Percentiles rank a stretch among this genome's conserved stretches.
Evolutionary conservation across 306 rosid species (phyloP).

Genomic region (Cicer bijugum): DNA sequence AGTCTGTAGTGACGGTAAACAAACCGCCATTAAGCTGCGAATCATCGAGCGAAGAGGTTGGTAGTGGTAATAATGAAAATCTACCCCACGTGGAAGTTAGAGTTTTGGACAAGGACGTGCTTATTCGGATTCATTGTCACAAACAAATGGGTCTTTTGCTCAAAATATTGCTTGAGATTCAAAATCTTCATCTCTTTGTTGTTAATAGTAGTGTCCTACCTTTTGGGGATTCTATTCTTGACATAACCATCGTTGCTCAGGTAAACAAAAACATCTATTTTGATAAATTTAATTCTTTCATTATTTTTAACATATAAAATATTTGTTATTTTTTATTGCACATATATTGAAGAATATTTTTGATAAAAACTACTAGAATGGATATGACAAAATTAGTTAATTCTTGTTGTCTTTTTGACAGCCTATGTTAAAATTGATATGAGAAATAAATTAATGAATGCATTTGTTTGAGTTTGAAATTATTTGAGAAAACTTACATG

Average conservation of each 20-base stretch:
- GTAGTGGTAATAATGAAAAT: conserved; percentile 12
- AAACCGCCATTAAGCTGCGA: conserved; percentile 48
- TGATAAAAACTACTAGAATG: too few species aligned
- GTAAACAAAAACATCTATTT: conserved; percentile 33
- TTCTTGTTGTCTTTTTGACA: too few species aligned
- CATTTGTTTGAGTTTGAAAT: too few species aligned
- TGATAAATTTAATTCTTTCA: not conserved
- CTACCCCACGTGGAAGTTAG: conserved; percentile 70
- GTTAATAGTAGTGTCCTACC: conserved; percentile 51
- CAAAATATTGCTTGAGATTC: conserved; percentile 58
- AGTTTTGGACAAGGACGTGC: conserved; percentile 64
- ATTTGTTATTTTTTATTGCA: too few species aligned
- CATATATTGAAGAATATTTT: too few species aligned
- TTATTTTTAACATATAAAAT: too few species aligned
- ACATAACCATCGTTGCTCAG: conserved; percentile 70
- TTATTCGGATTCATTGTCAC: conserved; percentile 67
- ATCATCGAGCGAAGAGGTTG: conserved; percentile 43
- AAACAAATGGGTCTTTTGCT: conserved; percentile 58
- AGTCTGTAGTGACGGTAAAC: conserved; percentile 52
- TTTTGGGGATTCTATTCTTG: conserved; percentile 49
- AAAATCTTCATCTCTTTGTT: conserved; percentile 57
- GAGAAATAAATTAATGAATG: too few species aligned
- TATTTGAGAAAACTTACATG: too few species aligned
- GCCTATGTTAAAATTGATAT: too few species aligned
- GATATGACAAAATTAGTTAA: too few species aligned